A percentile compares a stretch with the other conserved stretches of the same genome.
phyloP scores from a whole-genome alignment of 257 asterid genomes.

The Paulownia fortunei region DNA sequence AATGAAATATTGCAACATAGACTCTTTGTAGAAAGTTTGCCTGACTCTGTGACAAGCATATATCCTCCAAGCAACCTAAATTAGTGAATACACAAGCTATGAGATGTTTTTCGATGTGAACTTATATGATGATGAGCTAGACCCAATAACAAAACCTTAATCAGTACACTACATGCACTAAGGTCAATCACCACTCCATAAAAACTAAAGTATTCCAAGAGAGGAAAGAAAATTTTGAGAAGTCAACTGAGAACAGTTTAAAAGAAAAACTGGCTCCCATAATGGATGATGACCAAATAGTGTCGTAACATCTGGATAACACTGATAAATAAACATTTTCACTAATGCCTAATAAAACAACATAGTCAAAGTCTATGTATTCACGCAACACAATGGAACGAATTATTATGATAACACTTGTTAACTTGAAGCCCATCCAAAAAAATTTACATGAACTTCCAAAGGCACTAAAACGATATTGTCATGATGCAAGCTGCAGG shows the following conservation, averaged over 20 bases:
- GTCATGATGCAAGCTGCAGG: conserved; percentile 2
- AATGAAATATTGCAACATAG: conserved; percentile 2
- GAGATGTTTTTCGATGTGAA: not conserved
- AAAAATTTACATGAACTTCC: not conserved
- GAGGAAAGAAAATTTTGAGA: not conserved
- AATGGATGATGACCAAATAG: not conserved
- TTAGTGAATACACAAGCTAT: not conserved
- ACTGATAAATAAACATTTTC: not conserved
- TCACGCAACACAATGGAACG: not conserved
- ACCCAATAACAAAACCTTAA: not conserved
- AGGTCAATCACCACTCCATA: not conserved
- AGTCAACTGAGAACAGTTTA: not conserved
- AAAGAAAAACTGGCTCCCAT: not conserved
- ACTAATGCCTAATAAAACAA: too few relatives aligned
- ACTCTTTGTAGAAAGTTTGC: conserved; percentile 1
- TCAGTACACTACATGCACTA: not conserved
- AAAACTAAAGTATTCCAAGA: not conserved
- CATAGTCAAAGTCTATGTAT: not conserved
- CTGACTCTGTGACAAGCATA: not conserved
- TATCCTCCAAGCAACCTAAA: conserved; percentile 15
- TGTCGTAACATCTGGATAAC: not conserved
- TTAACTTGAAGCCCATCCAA: not conserved
- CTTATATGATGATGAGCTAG: not conserved
- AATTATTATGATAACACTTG: not conserved
- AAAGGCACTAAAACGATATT: not conserved